Evolutionary conservation across 2,329 filamentous ascomycete genomes (phyloP), one percentile per base, ranked within the genome.

Genomic region (Tolypocladium nubicola): DNA sequence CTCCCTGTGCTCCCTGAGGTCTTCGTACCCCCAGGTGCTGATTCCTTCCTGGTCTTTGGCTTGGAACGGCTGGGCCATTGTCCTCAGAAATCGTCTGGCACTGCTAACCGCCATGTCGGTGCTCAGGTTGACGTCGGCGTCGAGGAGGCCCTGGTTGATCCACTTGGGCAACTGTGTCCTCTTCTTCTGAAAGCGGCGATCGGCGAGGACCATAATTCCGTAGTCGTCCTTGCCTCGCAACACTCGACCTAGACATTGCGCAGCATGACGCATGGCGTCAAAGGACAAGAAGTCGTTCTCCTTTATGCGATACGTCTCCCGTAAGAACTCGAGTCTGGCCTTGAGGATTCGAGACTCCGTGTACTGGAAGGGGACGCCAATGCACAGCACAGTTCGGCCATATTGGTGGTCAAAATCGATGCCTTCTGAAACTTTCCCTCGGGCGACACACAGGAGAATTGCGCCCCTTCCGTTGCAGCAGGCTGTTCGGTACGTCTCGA

Each of bases 341-440:
- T 97, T 99, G 52, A 99, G 79, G 59, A 99, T 99, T 38, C 94
- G 86, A 0, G 92, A 97, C 70, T 99, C 94, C 2, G 95, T 99
- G 75, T 99, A 99, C 73, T 99, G 94, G 75, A 97, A 99, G 0
- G 94, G 94, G 1, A 97, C 93, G 47, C 94, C 94, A 63, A 99
- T 97, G 68, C 92, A 97, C 53, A 99, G 71, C 73, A 99, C 95
- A 14, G 93, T 94, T 57, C 94, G 88, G 43, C 94, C 94, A 70
- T 97, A 99, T 67, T 99, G 94, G 68, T 99, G 94, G 71, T 99
- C 94, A 67, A 99, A 99, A 83, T 99, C 94, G 64, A 99, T 97
- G 53, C 95, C 95, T 71, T 99, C 94, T 0, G 89, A 94, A 10
- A 99, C 95, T 71, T 99, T 99, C 38, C 94, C 94, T 71, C 94